Base-by-base conservation (phyloP, 176 grass and related monocot species). In the Luzula sylvatica region DNA sequence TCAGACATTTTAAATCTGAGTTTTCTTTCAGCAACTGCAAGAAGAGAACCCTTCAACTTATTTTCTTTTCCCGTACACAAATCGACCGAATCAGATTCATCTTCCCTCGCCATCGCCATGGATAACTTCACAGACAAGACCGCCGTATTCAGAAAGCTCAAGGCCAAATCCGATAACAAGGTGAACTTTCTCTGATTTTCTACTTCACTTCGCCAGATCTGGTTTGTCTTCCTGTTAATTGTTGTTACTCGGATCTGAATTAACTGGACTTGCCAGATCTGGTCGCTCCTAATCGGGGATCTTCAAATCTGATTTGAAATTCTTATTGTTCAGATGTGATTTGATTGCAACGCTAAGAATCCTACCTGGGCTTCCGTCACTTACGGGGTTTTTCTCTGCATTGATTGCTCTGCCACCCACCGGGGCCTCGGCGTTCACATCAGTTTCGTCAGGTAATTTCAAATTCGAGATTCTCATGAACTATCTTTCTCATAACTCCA, bases 301-400 rank as follows among this genome's bases (percentile, higher is more conserved):
- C 14, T 29, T 18, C 43, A 50, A 12, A 45, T 46, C 44, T n/a
- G 6, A n/a, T 26, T 48, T 41, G 47, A 23, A 47, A 26, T 15
- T 4, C 17, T 50, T 47, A 25, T 21, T 11, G 35, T 38, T n/a
- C 69, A 95, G 89, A 88, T 88, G 73, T 95, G 89, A 70, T 95
- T 95, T 58, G 89, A 95, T 59, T 95, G 89, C 76, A 88, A 85
- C 75, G 80, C 89, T 12, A 95, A 85, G 80, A 95, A 85, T 61
- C 89, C 89, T 5, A 85, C 89, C 14, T 95, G 89, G 83, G 89
- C 89, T 11, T 95, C 89, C 52, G 89, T 95, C 66, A 95, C 89
- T 22, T 82, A 85, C 53, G 89, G 89, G 20, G 72, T 95, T 42
- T 95, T 95, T 62, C 83, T 95, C 30, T 95, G 89, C 77, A 81